Base-by-base conservation (phyloP, 345 rosid species). In the Melastoma malabathricum region DNA sequence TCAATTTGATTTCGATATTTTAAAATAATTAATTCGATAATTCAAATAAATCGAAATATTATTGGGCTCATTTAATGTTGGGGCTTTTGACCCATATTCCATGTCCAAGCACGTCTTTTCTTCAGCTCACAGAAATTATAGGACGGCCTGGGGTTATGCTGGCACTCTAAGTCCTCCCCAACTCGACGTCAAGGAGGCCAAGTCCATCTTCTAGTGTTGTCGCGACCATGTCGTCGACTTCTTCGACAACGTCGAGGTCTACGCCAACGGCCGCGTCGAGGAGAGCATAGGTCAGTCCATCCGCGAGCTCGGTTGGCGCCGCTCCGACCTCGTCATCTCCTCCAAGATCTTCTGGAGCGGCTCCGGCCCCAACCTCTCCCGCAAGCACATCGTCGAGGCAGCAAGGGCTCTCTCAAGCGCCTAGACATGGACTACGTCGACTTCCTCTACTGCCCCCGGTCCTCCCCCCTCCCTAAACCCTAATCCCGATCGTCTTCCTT, bases 271-370 rank as follows among this genome's bases (percentile, higher is more conserved):
- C 29, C 77, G 96, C 1, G 98, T 96, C 4, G 95, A 92, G 73
- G 98, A 92, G 80, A 84, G 87, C 68, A 87, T 92, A 96, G 96
- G 98, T 10, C 95, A 92, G 43, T 93, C 96, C 25, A 82, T 92
- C 67, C 84, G 98, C 19, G 95, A 86, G 64, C 76, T 92, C n/a
- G 98, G 98, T 3, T 92, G 98, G 98, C 82, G 81, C 62, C 74
- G 95, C 18, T 87, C 98, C 19, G 96, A 92, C 52, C 59, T 92
- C 47, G 98, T 92, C 2, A 75, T 87, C 50, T 82, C 96, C 43
- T 87, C 96, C 39, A 92, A 92, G 95, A 77, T 87, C 81, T 92
- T 92, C 60, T 87, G 98, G 98, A 96, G 98, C 18, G 98, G 98
- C 5, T 73, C 86, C 10, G 96, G 96, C 29, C 98, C 96, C 20